Evolutionary conservation across 2,329 filamentous ascomycete genomes (phyloP).

Genomic region (Clonostachys byssicola): DNA sequence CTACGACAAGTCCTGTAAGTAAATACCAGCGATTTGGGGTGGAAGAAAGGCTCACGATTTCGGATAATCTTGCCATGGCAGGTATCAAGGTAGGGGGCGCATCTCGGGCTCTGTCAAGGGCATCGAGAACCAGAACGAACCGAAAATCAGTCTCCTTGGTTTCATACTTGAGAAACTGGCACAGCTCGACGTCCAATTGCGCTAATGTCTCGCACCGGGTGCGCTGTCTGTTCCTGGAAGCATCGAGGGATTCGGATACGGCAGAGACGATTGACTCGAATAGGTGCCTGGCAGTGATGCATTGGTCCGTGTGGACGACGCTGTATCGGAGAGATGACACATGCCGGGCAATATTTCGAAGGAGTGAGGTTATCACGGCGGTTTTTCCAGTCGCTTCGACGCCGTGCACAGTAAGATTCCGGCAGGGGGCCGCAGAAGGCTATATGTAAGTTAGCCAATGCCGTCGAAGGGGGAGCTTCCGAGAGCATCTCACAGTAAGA

Average conservation of each 20-base stretch:
- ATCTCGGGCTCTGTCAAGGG: slow-evolving; percentile 80
- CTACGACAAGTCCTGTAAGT: slow-evolving; percentile 34
- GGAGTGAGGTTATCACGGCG: slow-evolving; percentile 54
- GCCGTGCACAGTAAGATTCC: slow-evolving; percentile 77
- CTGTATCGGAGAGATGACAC: slow-evolving; percentile 41
- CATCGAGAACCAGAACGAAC: slow-evolving; percentile 84
- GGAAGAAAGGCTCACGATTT: slow-evolving; percentile 56
- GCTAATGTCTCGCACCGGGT: slow-evolving; percentile 76
- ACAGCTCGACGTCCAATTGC: slow-evolving; percentile 69
- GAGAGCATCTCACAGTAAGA: slow-evolving; percentile 34
- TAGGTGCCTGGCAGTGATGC: slow-evolving; percentile 73
- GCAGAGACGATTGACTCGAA: slow-evolving; percentile 66
- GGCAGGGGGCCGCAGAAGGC: slow-evolving; percentile 64
- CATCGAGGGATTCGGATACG: slow-evolving; percentile 47
- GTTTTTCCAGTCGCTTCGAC: slow-evolving; percentile 86
- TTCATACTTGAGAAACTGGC: slow-evolving; percentile 51
- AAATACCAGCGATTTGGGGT: slow-evolving; percentile 5
- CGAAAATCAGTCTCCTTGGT: slow-evolving; percentile 36
- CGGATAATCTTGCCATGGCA: slow-evolving; percentile 75
- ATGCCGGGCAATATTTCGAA: slow-evolving; percentile 11
- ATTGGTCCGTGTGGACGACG: slow-evolving; percentile 67
- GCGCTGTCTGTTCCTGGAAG: slow-evolving; percentile 26
- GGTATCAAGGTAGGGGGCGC: slow-evolving; percentile 74
- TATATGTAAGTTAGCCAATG: slow-evolving; percentile 20
- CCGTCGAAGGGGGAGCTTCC: not conserved